Percentiles rank a stretch among this genome's conserved stretches.
These are phyloP conservation scores for Wickerhamomyces chambardii DNA, from an alignment of 805 yeast species.

Conservation along the genomic window DNA sequence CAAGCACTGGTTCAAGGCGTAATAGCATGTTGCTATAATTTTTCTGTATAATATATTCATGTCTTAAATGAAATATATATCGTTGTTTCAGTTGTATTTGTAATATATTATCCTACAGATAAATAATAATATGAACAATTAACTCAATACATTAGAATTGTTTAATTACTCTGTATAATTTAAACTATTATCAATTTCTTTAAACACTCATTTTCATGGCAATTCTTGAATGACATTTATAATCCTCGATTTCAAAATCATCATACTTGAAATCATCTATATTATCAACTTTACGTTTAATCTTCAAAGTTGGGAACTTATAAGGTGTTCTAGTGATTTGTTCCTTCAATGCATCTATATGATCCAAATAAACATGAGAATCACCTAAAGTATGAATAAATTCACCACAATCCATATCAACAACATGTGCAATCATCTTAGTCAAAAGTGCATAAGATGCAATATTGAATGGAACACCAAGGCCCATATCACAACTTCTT, in stretches of 20 bases:
- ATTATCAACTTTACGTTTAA: slow-evolving; percentile 53
- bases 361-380: slow-evolving; percentile 91
- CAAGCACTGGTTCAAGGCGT: slow-evolving; percentile 11
- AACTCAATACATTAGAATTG: too few relatives aligned
- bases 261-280: slow-evolving; percentile 88
- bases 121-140: too few relatives aligned
- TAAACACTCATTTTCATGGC: slow-evolving; percentile 97
- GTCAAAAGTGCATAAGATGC: slow-evolving; percentile 94
- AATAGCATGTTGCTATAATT: slow-evolving; percentile 13
- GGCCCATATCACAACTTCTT: slow-evolving; percentile 98
- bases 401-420: slow-evolving; percentile 92
- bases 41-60: neutral
- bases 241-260: slow-evolving; percentile 75
- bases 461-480: slow-evolving; percentile 98
- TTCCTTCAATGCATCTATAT: slow-evolving; percentile 79
- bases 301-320: slow-evolving; percentile 68
- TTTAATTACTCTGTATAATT: too few relatives aligned
- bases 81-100: too few relatives aligned
- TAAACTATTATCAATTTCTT: too few relatives aligned
- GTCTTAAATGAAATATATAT: neutral
- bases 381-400: slow-evolving; percentile 95
- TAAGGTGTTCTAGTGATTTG: slow-evolving; percentile 74
- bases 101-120: too few relatives aligned
- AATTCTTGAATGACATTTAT: slow-evolving; percentile 75
- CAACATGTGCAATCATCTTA: slow-evolving; percentile 92